These are phyloP conservation scores for Micractinium sp. DNA, from an alignment of 139 green algal genomes.

Conservation along the genomic window DNA sequence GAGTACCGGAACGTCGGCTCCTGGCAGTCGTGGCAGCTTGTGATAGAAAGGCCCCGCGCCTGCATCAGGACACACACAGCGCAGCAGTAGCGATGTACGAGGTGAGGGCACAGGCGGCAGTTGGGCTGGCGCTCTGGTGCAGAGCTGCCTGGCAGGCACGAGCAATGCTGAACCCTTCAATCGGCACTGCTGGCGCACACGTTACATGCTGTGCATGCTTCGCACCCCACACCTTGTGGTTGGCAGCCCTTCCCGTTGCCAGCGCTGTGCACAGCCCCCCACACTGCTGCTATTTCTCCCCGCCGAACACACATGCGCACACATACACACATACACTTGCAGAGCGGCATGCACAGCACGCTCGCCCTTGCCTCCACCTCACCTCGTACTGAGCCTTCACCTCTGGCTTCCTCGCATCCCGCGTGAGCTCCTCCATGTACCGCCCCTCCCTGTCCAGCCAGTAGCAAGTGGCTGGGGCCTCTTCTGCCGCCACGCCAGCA, in stretches of 20 bases:
- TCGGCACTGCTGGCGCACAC: background rate
- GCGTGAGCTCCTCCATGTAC: background rate
- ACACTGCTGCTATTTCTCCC: too few relatives aligned
- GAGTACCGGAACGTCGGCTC: background rate
- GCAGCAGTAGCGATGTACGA: background rate
- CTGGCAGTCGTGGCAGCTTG: conserved; percentile 28
- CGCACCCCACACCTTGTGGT: background rate
- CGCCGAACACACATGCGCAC: too few relatives aligned
- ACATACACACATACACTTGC: too few relatives aligned
- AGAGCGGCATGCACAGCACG: too few relatives aligned
- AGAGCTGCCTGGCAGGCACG: too few relatives aligned
- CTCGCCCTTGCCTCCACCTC: background rate
- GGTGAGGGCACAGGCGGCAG: background rate
- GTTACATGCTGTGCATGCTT: background rate
- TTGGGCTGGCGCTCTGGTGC: background rate
- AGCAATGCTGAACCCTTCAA: background rate
- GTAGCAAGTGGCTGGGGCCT: background rate
- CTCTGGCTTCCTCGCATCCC: background rate
- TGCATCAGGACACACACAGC: background rate
- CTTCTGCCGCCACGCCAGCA: background rate
- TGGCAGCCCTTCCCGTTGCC: too few relatives aligned
- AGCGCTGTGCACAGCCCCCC: too few relatives aligned
- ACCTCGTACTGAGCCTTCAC: background rate
- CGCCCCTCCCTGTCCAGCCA: background rate
- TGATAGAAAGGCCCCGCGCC: background rate